Conservation (phyloP, 1,139 yeast genomes). For the Torulaspora globosa region DNA sequence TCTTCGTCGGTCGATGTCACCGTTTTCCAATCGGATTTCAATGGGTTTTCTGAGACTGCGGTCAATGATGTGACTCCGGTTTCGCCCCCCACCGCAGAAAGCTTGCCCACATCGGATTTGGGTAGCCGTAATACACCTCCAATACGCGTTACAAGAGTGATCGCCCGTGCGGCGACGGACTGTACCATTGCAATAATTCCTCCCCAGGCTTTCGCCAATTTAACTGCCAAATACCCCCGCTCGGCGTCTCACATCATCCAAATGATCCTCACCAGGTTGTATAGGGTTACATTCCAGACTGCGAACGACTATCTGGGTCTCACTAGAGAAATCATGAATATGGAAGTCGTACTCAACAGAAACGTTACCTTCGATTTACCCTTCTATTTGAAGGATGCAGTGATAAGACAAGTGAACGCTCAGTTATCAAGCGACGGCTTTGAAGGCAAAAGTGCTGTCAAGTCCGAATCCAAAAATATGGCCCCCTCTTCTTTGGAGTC, state of each 20-base stretch:
- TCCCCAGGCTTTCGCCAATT: slow-evolving; percentile 67
- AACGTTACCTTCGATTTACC: slow-evolving; percentile 53
- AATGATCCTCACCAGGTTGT: slow-evolving; percentile 79
- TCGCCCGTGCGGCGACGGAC: slow-evolving; percentile 43
- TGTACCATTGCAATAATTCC: slow-evolving; percentile 94
- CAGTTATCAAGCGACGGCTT: slow-evolving; percentile 5
- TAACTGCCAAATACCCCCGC: slow-evolving; percentile 74
- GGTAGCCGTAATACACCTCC: slow-evolving; percentile 7
- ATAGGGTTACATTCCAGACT: slow-evolving; percentile 86
- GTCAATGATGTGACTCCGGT: background rate
- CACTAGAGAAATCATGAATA: slow-evolving; percentile 73
- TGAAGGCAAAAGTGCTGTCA: slow-evolving; percentile 1
- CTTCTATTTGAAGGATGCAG: slow-evolving; percentile 51
- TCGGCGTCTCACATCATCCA: slow-evolving; percentile 93
- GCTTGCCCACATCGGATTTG: slow-evolving; percentile 1
- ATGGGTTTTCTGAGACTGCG: background rate
- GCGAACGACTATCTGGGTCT: slow-evolving; percentile 83
- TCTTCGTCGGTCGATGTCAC: slow-evolving; percentile 10
- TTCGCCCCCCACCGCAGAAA: background rate
- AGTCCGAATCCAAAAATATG: background rate
- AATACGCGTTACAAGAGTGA: slow-evolving; percentile 34
- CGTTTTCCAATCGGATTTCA: slow-evolving; percentile 8
- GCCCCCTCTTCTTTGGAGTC: background rate
- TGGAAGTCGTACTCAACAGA: slow-evolving; percentile 65
- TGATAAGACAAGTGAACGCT: slow-evolving; percentile 44